Percentiles rank a stretch among this genome's conserved stretches.
These are phyloP conservation scores for Musa troglodytarum DNA, from an alignment of 176 grass and related monocot species.

Conservation along the genomic window DNA sequence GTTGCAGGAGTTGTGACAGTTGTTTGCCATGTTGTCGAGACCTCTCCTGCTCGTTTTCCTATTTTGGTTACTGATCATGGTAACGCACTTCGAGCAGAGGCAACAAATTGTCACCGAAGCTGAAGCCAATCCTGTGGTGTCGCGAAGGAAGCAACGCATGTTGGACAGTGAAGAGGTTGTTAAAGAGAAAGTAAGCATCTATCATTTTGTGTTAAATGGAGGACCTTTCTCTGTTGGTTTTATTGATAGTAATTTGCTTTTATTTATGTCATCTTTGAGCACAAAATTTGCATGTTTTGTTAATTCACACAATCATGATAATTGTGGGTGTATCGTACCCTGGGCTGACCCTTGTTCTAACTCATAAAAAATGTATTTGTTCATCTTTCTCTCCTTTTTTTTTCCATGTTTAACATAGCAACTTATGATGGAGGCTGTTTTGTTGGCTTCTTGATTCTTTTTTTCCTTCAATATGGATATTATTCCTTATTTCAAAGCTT, in stretches of 20 bases:
- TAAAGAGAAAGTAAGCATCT: constrained; percentile 16
- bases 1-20: not conserved
- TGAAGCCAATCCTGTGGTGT: not conserved
- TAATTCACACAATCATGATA: not conserved
- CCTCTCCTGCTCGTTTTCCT: constrained; percentile 2
- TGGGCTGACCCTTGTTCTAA: too few species aligned
- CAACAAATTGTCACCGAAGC: constrained; percentile 6
- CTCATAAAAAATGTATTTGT: too few species aligned
- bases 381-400: too few species aligned
- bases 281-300: not conserved
- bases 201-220: not conserved
- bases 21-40: constrained; percentile 8
- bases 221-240: not conserved
- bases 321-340: not conserved
- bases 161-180: constrained; percentile 7
- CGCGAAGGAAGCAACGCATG: constrained; percentile 3
- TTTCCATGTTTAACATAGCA: not conserved
- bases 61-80: not conserved
- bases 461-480: too few species aligned
- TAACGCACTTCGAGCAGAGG: constrained; percentile 10
- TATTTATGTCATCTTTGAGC: not conserved
- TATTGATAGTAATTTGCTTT: not conserved
- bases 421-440: not conserved
- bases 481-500: not conserved
- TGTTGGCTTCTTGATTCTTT: not conserved